These are phyloP conservation scores for Lobulomyces angularis DNA, from an alignment of 192 early-diverging fungal species.

Conservation along the genomic window DNA sequence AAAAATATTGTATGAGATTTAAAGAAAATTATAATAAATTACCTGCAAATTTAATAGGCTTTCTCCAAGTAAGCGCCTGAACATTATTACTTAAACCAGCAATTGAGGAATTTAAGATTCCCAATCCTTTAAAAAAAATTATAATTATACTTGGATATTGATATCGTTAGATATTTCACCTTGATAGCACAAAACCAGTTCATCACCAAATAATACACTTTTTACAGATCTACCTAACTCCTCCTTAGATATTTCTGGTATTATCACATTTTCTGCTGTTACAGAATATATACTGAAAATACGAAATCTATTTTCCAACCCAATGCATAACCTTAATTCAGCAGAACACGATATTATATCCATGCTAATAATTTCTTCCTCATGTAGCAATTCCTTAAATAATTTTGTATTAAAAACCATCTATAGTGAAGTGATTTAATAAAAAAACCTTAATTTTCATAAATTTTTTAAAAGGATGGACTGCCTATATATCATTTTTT, in stretches of 20 bases:
- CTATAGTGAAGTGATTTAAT: neutral
- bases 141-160: neutral
- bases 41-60: constrained; percentile 35
- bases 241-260: constrained; percentile 18
- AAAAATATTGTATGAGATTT: constrained; percentile 4
- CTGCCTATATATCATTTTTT: no score
- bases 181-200: constrained; percentile 25
- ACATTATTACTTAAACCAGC: neutral
- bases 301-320: constrained; percentile 18
- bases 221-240: constrained; percentile 21
- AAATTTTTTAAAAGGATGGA: constrained; percentile 43
- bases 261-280: constrained; percentile 19
- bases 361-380: constrained; percentile 17
- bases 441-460: constrained; percentile 33
- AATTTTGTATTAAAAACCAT: constrained; percentile 1
- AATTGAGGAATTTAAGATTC: constrained; percentile 3
- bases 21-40: constrained; percentile 1
- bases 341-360: constrained; percentile 22
- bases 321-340: constrained; percentile 20
- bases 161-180: constrained; percentile 13
- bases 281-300: constrained; percentile 24
- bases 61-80: constrained; percentile 29
- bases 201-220: constrained; percentile 15
- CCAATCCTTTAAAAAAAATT: constrained; percentile 5
- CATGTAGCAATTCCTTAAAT: constrained; percentile 21